Base-by-base conservation (phyloP, 83 land plant species). In the Diphasiastrum complanatum region DNA sequence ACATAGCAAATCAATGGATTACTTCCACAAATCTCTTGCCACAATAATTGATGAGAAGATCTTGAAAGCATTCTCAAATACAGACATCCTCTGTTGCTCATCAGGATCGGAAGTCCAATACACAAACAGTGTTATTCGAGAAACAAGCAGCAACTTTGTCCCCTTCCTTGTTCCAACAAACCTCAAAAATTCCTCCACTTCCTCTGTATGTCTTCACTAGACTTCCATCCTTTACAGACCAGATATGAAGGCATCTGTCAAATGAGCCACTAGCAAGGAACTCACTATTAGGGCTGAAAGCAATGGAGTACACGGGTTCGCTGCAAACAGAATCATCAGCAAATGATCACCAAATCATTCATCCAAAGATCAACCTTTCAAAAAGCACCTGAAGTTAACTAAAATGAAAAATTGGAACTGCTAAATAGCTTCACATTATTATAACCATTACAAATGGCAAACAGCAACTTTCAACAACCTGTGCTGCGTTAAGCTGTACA, bases 131-230 rank as follows among this genome's bases (percentile, higher is more conserved):
- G 72, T 80, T 83, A 72, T 83, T 81, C 28, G 91, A 77, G 58
- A 80, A 92, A 69, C 98, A 82, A 26, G 84, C 91, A 20, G 98
- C 96, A 28, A 92, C 83, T 68, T 81, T 92, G 64, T 91, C 83
- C 52, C 97, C 97, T 69, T 87, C 86, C 53, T 71, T 85, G 70
- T 91, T 91, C 97, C 97, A 91, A 55, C 95, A 84, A 20, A 92
- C 96, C 55, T 85, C 91, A 75, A 83, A 83, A 34, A 85, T 85
- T 48, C 91, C 88, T 14, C 90, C 87, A 46, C 80, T 73, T 18
- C 95, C 95, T 10, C 69, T 75, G 72, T 81, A 88, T 22, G 95
- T 85, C 66, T 79, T 83, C 33, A 92, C 78, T 29, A 92, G 61
- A 69, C 85, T 85, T 12, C 88, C 79, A 43, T 92, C 88, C 63